Evolutionary conservation across 805 yeast genomes (phyloP), one percentile per base, ranked within the genome.

Genomic region (Isabelozyma pseudorhagii): DNA sequence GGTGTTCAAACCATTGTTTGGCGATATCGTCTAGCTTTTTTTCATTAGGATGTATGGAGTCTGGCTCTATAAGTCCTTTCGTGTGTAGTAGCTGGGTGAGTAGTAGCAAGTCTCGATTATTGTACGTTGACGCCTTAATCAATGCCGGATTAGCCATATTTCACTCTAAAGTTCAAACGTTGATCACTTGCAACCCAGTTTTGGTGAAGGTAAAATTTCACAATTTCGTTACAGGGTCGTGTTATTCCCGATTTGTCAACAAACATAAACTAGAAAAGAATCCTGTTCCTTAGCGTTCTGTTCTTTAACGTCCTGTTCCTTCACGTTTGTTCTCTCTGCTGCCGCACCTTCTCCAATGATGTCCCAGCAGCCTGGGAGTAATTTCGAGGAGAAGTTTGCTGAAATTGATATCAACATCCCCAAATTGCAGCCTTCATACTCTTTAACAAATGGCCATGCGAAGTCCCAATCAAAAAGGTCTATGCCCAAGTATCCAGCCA

Each of bases 31-130:
- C 54, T 5, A 73, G 59, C 39, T 53, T 46, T 4, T 43, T 45
- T n/a, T 57, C 61, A 8, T 55, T 44, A 9, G 53, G 21, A 1
- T 46, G 38, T 8, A 61, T 44, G n/a, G 21, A 14, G 7, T 14
- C 38, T 14, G 66, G 64, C n/a, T 61, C 60, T 17, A 66, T 57
- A 17, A 70, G 56, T 2, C 64, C 67, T 42, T 63, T 61, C 2
- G 63, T 60, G 46, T 74, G 77, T 6, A 74, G 60, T 7, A 74
- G 56, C 56, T 74, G 79, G 1, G 72, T 55, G 13, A 73, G 49
- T 18, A 74, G 62, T 27, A 74, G 65, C 9, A 71, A 57, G 50
- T 72, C 77, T 46, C 72, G 54, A 45, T 59, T 58, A 29, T 39
- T 51, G 39, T 59, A 61, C n/a, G 45, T 45, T 17, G 47, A 45